Base-by-base conservation (phyloP, 768 basidiomycete species). In the Pholiota microspora region DNA sequence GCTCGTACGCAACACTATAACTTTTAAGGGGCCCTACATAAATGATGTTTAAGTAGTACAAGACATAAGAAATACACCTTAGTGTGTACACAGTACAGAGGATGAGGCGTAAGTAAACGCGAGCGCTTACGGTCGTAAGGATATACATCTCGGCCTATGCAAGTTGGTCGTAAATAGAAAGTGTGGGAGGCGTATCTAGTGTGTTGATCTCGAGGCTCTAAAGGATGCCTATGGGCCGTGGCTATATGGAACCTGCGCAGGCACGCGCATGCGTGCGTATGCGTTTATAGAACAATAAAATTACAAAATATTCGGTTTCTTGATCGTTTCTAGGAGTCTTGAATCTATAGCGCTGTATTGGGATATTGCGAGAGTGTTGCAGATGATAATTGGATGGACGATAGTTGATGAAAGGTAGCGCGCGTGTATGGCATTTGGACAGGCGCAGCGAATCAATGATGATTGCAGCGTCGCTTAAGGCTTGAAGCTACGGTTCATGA, bases 401-500 rank as follows among this genome's bases (percentile, higher is more conserved):
- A 13, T 21, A 18, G 36, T 6, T 31, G 16, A n/a, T 13, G n/a
- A 16, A 2, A 38, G 36, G 13, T 23, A 18, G 18, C 7, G 3
- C 18, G 40, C 40, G 40, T 10, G 40, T 42, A n/a, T 1, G 2
- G 18, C n/a, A 5, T 4, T n/a, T 3, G 1, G 21, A 16, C 2
- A 42, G n/a, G 40, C 40, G 21, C n/a, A 21, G 2, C 40, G 21
- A 18, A 18, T 36, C n/a, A 36, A 23, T 42, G 7, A 23, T 42
- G 40, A 42, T 24, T 3, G 5, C 16, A 21, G 4, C 40, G 38
- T 45, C 28, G 12, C 45, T 46, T 36, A 61, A 7, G 60, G 60
- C 31, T 56, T 34, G 51, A 51, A 63, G 24, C 34, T 49, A 31
- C 54, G 58, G 48, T 46, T 63, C 81, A 80, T 77, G 73, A 83